phyloP scores from a whole-genome alignment of 768 basidiomycete genomes.

The Tricholoma sp. region DNA sequence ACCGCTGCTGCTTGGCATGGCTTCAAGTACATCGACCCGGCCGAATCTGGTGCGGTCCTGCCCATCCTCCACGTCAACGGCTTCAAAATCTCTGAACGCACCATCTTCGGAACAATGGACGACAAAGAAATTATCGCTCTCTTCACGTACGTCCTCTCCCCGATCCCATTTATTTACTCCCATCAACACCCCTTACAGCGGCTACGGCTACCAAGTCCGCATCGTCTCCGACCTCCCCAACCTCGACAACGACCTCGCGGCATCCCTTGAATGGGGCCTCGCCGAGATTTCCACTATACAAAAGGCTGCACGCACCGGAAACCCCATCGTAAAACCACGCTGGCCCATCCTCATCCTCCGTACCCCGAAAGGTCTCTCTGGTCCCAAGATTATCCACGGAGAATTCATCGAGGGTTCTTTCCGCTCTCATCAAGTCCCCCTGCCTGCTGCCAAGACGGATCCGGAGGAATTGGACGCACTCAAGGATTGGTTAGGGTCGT shows the following conservation, averaged over 20 bases:
- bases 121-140: slow-evolving; percentile 72
- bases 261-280: slow-evolving; percentile 77
- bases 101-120: slow-evolving; percentile 89
- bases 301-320: slow-evolving; percentile 66
- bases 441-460: slow-evolving; percentile 64
- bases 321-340: slow-evolving; percentile 80
- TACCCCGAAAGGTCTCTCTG: slow-evolving; percentile 79
- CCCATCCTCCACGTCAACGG: slow-evolving; percentile 87
- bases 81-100: slow-evolving; percentile 88
- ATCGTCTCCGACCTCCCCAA: slow-evolving; percentile 65
- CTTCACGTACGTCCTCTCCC: slow-evolving; percentile 50
- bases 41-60: slow-evolving; percentile 86
- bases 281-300: slow-evolving; percentile 75
- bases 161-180: too few species aligned
- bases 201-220: slow-evolving; percentile 86
- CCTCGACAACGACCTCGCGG: slow-evolving; percentile 77
- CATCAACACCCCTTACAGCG: slow-evolving; percentile 42
- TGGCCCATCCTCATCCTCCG: slow-evolving; percentile 87
- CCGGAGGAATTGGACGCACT: slow-evolving; percentile 58
- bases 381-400: slow-evolving; percentile 62
- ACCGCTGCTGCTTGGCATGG: slow-evolving; percentile 82
- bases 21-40: slow-evolving; percentile 87
- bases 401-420: slow-evolving; percentile 78
- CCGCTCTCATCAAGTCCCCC: slow-evolving; percentile 85
- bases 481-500: slow-evolving; percentile 70